These are phyloP conservation scores for Penicillium nucicola DNA, from an alignment of 495 filamentous ascomycete genomes.

Conservation along the genomic window DNA sequence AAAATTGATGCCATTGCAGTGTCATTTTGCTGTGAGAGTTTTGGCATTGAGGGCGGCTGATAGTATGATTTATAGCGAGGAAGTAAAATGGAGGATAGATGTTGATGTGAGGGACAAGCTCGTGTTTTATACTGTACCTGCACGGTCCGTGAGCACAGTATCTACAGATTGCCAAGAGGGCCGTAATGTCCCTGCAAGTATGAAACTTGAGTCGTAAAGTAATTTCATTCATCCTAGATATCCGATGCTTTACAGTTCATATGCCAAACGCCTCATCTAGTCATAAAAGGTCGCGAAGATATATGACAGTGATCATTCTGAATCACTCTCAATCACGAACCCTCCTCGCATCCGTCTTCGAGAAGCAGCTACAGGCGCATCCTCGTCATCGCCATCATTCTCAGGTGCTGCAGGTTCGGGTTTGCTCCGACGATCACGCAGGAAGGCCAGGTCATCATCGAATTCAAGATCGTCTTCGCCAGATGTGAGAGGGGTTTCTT, in stretches of 20 bases:
- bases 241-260: slow-evolving; percentile 7
- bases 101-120: not conserved
- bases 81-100: not conserved
- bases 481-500: slow-evolving; percentile 29
- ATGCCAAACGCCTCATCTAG: slow-evolving; percentile 29
- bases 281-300: slow-evolving; percentile 18
- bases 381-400: slow-evolving; percentile 27
- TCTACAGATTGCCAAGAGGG: too few species aligned
- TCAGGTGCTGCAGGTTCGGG: slow-evolving; percentile 1
- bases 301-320: slow-evolving; percentile 29
- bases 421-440: slow-evolving; percentile 22
- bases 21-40: slow-evolving; percentile 43
- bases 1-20: slow-evolving; percentile 45
- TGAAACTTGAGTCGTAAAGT: slow-evolving; percentile 1
- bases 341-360: slow-evolving; percentile 42
- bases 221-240: slow-evolving; percentile 7
- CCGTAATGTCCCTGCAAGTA: not conserved
- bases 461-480: slow-evolving; percentile 35
- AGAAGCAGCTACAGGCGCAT: slow-evolving; percentile 26
- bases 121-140: not conserved
- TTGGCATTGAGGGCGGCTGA: not conserved
- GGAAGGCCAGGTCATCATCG: slow-evolving; percentile 38
- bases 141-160: not conserved
- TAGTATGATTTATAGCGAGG: not conserved
- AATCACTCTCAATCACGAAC: slow-evolving; percentile 52